Evolutionary conservation across 768 basidiomycete species (phyloP), one percentile per base, ranked within the genome.

Genomic region (Mycena amicta): DNA sequence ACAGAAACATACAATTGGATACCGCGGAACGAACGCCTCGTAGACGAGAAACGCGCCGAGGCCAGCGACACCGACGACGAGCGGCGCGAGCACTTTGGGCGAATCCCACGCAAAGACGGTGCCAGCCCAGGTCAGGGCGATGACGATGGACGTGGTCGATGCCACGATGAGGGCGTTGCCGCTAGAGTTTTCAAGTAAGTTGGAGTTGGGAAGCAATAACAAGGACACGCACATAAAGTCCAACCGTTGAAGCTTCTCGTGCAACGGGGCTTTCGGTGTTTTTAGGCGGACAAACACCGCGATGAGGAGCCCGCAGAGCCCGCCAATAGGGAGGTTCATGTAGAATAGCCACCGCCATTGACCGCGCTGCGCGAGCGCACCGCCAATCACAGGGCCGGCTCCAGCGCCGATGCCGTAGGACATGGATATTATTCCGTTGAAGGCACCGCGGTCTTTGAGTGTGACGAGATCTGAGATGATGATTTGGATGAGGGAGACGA

Each of bases 281-380:
- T 61, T 71, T 3, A 75, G 57, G 50, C 67, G 63, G 40, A 73
- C 59, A 43, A 72, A 66, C 43, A 70, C 8, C 20, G 68, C 8
- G 2, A 72, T 67, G 0, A 60, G 60, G 0, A 61, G 5, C 13
- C 40, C 40, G 1, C 71, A 71, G 6, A 73, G 25, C 23, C 65
- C 63, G 13, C 62, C 63, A 28, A 75, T 62, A 11, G 74, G 75
- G 25, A 74, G 56, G 50, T 74, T 75, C 46, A 76, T 54, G 50
- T 75, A 79, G 66, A 80, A 80, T 37, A 79, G 64, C 76, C 78
- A 79, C 50, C 77, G 62, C 77, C 78, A 79, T 26, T 66, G 57
- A 2, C 71, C 74, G 5, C 50, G 58, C 15, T 68, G 62, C 16
- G 74, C 71, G 12, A 78, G 65, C 43, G 69, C 70, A 2, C 76